These are phyloP conservation scores for Lentinula detonsa DNA, from an alignment of 768 basidiomycete genomes.

Conservation along the genomic window DNA sequence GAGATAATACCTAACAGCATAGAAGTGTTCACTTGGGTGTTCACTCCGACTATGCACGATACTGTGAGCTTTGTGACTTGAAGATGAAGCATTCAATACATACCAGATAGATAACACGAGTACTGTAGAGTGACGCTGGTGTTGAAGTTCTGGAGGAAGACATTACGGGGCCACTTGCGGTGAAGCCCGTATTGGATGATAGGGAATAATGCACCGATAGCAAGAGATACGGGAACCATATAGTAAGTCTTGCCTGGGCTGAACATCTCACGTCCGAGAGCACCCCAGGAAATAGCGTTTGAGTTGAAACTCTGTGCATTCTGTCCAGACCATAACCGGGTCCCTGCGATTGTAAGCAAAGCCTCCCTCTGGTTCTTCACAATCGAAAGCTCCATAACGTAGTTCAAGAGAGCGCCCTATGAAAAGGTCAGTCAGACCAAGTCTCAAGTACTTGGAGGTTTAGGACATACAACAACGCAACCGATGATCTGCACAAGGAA, in stretches of 20 bases:
- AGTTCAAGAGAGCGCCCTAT: constrained; percentile 2
- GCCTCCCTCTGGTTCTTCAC: neutral
- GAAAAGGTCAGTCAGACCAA: neutral
- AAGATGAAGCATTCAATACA: constrained; percentile 6
- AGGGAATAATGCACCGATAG: constrained; percentile 23
- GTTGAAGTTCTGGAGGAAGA: constrained; percentile 12
- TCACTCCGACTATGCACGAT: constrained; percentile 22
- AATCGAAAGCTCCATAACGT: constrained; percentile 2
- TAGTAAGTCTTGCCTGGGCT: constrained; percentile 15
- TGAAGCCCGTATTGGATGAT: constrained; percentile 25
- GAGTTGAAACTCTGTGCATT: constrained; percentile 23
- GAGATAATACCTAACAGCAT: constrained; percentile 12
- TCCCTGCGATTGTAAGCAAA: constrained; percentile 19
- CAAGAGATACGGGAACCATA: constrained; percentile 20
- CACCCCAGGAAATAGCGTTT: constrained; percentile 26
- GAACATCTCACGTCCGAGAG: constrained; percentile 25
- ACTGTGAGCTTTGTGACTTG: neutral
- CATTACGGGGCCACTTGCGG: constrained; percentile 21
- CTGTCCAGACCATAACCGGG: constrained; percentile 26
- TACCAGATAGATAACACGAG: constrained; percentile 4
- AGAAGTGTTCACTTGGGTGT: constrained; percentile 19
- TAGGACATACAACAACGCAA: constrained; percentile 16
- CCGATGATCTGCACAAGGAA: constrained; percentile 41
- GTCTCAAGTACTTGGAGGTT: neutral
- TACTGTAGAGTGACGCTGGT: constrained; percentile 16